Conservation (phyloP, 768 basidiomycete species). For the Mycena capillaripes region DNA sequence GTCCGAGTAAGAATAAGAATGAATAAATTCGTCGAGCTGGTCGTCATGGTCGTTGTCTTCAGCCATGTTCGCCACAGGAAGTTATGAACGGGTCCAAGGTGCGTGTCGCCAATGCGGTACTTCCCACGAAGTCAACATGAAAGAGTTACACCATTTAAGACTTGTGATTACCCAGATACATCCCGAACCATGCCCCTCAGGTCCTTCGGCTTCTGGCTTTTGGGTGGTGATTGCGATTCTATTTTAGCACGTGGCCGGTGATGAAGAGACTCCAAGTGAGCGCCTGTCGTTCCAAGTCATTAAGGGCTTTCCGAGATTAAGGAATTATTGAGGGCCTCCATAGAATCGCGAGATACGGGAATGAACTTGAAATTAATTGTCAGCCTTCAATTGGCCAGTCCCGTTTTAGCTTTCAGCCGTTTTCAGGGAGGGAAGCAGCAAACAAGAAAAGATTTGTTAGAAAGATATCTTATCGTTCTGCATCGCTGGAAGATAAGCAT, state of each 20-base stretch:
- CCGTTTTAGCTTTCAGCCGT: background rate
- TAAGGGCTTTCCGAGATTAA: background rate
- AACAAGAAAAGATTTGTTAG: background rate
- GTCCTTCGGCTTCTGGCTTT: conserved; percentile 33
- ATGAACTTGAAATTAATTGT: conserved; percentile 14
- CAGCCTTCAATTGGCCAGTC: background rate
- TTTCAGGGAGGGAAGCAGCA: background rate
- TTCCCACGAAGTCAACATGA: conserved; percentile 38
- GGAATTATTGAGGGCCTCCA: background rate
- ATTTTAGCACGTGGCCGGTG: conserved; percentile 24
- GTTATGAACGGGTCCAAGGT: conserved; percentile 16
- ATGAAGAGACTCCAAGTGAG: conserved; percentile 7
- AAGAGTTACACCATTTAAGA: conserved; percentile 35
- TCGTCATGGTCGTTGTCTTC: conserved; percentile 28
- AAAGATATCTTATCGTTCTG: background rate
- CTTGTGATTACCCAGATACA: conserved; percentile 35
- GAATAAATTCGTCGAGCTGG: conserved; percentile 37
- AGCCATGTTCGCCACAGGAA: conserved; percentile 25
- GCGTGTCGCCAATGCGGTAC: conserved; percentile 33
- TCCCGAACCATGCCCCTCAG: conserved; percentile 31
- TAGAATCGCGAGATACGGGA: conserved; percentile 7
- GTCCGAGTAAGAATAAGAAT: conserved; percentile 34
- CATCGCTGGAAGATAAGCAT: no score
- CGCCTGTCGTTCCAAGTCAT: background rate
- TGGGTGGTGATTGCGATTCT: conserved; percentile 31